These are phyloP conservation scores for Hemisphaericaspora xylofermentans DNA, from an alignment of 1,139 yeast species.

Conservation along the genomic window DNA sequence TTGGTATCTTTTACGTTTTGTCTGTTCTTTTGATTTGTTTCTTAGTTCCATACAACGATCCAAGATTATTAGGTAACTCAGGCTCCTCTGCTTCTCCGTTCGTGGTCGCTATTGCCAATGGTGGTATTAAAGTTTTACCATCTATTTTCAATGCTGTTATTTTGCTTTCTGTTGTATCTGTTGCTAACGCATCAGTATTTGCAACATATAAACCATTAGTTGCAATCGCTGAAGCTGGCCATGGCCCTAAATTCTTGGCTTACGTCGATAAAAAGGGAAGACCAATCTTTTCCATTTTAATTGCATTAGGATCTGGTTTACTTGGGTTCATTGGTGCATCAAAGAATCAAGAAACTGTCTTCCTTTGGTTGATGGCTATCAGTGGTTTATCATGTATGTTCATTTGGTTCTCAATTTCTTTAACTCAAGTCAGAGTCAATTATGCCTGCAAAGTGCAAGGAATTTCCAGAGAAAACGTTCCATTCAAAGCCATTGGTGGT, in stretches of 20 bases:
- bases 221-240: constrained; percentile 33
- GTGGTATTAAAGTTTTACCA: constrained; percentile 33
- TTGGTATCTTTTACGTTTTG: constrained; percentile 39
- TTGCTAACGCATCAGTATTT: constrained; percentile 34
- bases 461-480: constrained; percentile 21
- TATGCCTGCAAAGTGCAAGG: constrained; percentile 30
- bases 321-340: constrained; percentile 36
- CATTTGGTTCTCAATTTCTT: constrained; percentile 36
- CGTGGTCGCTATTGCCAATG: constrained; percentile 25
- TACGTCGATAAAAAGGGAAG: constrained; percentile 26
- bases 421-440: constrained; percentile 27
- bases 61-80: constrained; percentile 32
- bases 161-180: constrained; percentile 32
- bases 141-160: constrained; percentile 35
- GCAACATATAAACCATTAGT: constrained; percentile 34
- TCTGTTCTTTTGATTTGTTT: constrained; percentile 40
- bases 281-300: constrained; percentile 29
- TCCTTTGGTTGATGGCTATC: constrained; percentile 37
- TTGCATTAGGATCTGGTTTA: constrained; percentile 30
- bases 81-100: constrained; percentile 26
- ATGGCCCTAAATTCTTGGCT: constrained; percentile 31
- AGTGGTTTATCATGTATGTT: constrained; percentile 39
- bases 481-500: constrained; percentile 30
- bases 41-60: constrained; percentile 36
- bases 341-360: constrained; percentile 27